Conservation (phyloP, 164 flowering plant species). For the Liriodendron chinense region DNA sequence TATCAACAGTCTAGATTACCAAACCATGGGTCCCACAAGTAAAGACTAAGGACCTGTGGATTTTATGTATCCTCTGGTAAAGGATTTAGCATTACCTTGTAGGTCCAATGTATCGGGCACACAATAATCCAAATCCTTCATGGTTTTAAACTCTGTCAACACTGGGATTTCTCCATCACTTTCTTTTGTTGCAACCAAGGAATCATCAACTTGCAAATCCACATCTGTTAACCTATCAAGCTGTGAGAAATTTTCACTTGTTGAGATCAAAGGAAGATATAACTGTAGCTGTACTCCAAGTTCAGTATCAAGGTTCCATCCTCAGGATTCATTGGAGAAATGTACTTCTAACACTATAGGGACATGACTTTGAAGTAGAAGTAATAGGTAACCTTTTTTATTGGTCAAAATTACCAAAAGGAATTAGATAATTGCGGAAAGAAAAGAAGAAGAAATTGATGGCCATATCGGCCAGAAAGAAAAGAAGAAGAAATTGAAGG, state of each 20-base stretch:
- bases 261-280: slow-evolving; percentile 9
- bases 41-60: too few species aligned
- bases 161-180: slow-evolving; percentile 15
- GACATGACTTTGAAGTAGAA: background rate
- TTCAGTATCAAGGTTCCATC: background rate
- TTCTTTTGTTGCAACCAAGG: slow-evolving; percentile 14
- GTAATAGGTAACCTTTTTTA: too few species aligned
- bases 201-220: slow-evolving; percentile 15
- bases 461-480: too few species aligned
- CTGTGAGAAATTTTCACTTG: slow-evolving; percentile 48
- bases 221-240: slow-evolving; percentile 35
- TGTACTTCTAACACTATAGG: background rate
- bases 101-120: slow-evolving; percentile 58
- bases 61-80: too few species aligned
- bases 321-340: background rate
- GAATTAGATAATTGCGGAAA: too few species aligned
- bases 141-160: slow-evolving; percentile 14
- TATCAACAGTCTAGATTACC: too few species aligned
- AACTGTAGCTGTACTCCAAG: background rate
- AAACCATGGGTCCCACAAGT: too few species aligned
- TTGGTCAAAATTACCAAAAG: too few species aligned
- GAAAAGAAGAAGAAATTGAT: too few species aligned
- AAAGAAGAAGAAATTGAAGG: too few species aligned
- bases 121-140: slow-evolving; percentile 29
- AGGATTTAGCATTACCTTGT: slow-evolving; percentile 40